phyloP scores from a whole-genome alignment of 192 early-diverging fungal genomes.

The Backusella tuberculispora region DNA sequence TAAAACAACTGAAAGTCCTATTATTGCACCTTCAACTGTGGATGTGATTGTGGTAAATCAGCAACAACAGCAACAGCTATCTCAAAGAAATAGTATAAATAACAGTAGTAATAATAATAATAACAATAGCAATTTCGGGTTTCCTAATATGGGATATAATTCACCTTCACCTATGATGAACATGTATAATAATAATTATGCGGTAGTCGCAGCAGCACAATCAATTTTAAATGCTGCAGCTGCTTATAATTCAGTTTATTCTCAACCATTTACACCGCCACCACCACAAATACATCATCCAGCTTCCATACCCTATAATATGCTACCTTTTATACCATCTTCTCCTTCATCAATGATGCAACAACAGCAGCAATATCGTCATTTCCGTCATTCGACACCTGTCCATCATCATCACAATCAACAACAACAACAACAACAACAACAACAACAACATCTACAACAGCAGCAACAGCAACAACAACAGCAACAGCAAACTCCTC shows the following conservation, averaged over 20 bases:
- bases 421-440: background rate
- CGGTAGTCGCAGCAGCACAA: background rate
- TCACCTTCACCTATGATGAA: background rate
- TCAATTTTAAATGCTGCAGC: background rate
- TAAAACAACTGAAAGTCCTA: background rate
- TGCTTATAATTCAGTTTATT: background rate
- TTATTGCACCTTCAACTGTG: background rate
- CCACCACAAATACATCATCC: background rate
- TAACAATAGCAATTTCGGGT: background rate
- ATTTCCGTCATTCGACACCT: no score
- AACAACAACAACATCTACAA: background rate
- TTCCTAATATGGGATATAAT: background rate
- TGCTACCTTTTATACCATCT: background rate
- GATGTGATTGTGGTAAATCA: background rate
- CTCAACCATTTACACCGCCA: background rate
- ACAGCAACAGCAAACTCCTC: background rate
- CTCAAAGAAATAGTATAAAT: background rate
- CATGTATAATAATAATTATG: background rate
- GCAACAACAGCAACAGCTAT: background rate
- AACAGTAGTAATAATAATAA: background rate
- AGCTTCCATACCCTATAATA: background rate
- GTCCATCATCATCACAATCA: no score
- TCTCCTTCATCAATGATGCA: background rate
- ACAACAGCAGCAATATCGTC: background rate
- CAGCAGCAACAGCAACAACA: background rate